Evolutionary conservation across 805 yeast species (phyloP).

Genomic region (Metschnikowia baotianmanensis): DNA sequence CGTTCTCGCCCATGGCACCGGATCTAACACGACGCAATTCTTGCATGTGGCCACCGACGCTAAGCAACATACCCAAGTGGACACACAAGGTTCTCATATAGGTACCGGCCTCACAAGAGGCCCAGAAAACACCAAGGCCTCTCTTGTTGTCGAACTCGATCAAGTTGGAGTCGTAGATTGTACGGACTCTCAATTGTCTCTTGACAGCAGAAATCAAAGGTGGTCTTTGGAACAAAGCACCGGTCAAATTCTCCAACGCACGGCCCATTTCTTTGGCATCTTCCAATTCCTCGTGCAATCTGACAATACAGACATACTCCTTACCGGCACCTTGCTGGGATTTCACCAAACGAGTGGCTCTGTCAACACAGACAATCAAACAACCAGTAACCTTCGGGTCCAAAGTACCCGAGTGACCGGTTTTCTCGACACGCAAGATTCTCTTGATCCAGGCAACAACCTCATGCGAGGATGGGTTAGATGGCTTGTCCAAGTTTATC

Average conservation of each 20-base stretch:
- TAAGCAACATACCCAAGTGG: constrained; percentile 95
- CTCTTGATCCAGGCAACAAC: constrained; percentile 99
- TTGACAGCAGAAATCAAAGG: constrained; percentile 98
- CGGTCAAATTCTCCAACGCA: constrained; percentile 89
- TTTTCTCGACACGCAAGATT: constrained; percentile 91
- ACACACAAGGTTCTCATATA: constrained; percentile 99
- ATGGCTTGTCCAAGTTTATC: constrained; percentile 95
- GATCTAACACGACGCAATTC: constrained; percentile 98
- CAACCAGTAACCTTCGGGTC: constrained; percentile 99
- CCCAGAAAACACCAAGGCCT: constrained; percentile 98
- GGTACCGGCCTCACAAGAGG: constrained; percentile 99
- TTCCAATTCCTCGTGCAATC: constrained; percentile 89
- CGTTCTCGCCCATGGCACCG: constrained; percentile 90
- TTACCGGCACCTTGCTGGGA: constrained; percentile 99
- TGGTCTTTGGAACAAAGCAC: constrained; percentile 99
- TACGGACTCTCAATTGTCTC: constrained; percentile 97
- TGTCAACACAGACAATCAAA: constrained; percentile 94
- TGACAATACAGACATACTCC: constrained; percentile 96
- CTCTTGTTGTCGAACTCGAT: constrained; percentile 96
- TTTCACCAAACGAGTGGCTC: constrained; percentile 97
- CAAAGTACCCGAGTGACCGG: constrained; percentile 98
- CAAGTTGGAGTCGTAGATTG: constrained; percentile 93
- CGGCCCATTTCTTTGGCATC: constrained; percentile 89
- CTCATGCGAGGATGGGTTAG: constrained; percentile 98
- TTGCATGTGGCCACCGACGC: constrained; percentile 99